Conservation (phyloP, 2,329 filamentous ascomycete species). For the Microdochium nivale region DNA sequence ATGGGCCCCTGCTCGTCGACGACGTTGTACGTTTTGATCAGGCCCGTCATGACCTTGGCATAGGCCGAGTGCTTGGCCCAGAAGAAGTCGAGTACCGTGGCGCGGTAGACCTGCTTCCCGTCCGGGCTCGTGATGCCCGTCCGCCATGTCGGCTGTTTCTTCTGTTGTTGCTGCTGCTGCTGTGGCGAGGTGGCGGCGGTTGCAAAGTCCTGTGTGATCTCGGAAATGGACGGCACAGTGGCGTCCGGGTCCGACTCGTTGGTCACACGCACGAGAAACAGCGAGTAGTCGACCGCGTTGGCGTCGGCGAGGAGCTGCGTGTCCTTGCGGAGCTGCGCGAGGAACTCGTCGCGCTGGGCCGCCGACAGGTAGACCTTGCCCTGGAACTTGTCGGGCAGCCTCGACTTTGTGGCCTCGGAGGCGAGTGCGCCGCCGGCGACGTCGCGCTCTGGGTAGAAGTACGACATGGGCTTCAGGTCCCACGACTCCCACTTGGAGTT, state of each 20-base stretch:
- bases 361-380: constrained; percentile 53
- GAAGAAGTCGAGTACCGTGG: constrained; percentile 66
- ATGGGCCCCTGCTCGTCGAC: constrained; percentile 59
- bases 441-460: constrained; percentile 70
- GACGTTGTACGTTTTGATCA: constrained; percentile 56
- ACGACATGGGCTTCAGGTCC: constrained; percentile 65
- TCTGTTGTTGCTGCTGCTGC: constrained; percentile 12
- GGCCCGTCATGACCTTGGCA: constrained; percentile 54
- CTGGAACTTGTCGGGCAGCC: constrained; percentile 58
- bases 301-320: constrained; percentile 51
- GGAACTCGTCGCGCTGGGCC: constrained; percentile 46
- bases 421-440: constrained; percentile 55
- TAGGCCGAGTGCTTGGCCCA: constrained; percentile 67
- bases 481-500: constrained; percentile 56
- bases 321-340: constrained; percentile 47
- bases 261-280: constrained; percentile 54
- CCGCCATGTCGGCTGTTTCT: constrained; percentile 42
- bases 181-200: constrained; percentile 28
- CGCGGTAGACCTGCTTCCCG: constrained; percentile 58
- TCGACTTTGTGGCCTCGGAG: constrained; percentile 55
- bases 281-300: constrained; percentile 67
- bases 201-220: not conserved
- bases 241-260: constrained; percentile 2
- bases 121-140: constrained; percentile 52
- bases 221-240: constrained; percentile 11